Percentiles rank a stretch among this genome's conserved stretches.
Evolutionary conservation across 768 basidiomycete genomes (phyloP).

Genomic region (Gymnopilus dilepis): DNA sequence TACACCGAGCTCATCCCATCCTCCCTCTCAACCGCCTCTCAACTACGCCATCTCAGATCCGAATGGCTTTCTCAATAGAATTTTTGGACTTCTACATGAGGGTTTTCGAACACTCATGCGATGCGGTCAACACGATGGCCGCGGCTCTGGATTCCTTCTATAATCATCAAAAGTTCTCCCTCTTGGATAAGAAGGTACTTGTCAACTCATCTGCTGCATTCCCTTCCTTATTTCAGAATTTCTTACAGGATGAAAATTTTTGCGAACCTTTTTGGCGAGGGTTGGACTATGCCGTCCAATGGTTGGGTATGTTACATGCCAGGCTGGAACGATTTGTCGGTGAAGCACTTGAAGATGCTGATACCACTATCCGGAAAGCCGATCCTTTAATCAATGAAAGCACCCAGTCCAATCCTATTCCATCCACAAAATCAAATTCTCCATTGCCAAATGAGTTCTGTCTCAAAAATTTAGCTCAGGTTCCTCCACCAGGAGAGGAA

Average conservation of each 20-base stretch:
- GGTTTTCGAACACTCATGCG: conserved; percentile 42
- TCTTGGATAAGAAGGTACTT: conserved; percentile 24
- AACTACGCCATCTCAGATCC: conserved; percentile 27
- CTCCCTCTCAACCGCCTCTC: no score
- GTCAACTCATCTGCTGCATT: no score
- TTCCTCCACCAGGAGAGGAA: no score
- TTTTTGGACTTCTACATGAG: conserved; percentile 37
- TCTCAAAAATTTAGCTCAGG: no score
- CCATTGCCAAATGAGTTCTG: no score
- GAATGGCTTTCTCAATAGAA: no score
- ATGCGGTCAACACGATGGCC: conserved; percentile 37
- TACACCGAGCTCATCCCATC: no score
- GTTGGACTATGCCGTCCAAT: conserved; percentile 27
- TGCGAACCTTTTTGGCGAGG: conserved; percentile 28
- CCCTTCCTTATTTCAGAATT: no score
- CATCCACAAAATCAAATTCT: no score
- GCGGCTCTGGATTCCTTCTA: conserved; percentile 36
- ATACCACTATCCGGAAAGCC: conserved; percentile 3
- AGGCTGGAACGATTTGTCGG: conserved; percentile 17
- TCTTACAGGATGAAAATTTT: conserved; percentile 22
- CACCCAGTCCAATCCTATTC: no score
- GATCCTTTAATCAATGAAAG: no score
- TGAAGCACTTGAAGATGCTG: background rate
- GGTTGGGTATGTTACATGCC: conserved; percentile 25
- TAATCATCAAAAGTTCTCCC: conserved; percentile 27